Base-by-base conservation (phyloP, 768 basidiomycete species). In the Mrakia frigida region DNA sequence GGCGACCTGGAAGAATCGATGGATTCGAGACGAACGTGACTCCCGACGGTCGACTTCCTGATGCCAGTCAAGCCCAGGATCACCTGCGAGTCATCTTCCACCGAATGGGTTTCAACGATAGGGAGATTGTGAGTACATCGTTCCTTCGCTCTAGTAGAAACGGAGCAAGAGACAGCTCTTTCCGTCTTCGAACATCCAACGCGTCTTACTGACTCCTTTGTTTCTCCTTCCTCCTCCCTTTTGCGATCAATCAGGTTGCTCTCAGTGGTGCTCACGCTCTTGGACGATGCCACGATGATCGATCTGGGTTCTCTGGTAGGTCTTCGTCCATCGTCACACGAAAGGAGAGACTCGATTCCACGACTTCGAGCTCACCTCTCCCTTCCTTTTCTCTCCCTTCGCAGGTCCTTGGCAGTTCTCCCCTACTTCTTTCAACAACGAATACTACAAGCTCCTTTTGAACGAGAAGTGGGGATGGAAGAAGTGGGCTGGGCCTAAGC, bases 21-120 rank as follows among this genome's bases (percentile, higher is more conserved):
- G 96, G 95, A 63, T 85, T 90, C 78, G 89, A 87, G 61, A 83
- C 86, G 67, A 84, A 95, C 71, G 83, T 81, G 63, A 83, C 84
- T 37, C 84, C 84, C 25, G 83, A 84, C 78, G 84, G 84, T 28
- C 79, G 85, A 74, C 80, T 85, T 18, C 85, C 84, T 21, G 94
- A 98, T 81, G 95, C 90, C 21, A 80, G 89, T 46, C 90, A 93
- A 83, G 93, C 92, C 74, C 85, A 89, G 61, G 89, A 92, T 82
- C 96, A 98, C 83, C 85, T 98, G 78, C 88, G 96, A 78, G 86
- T 89, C 76, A 91, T 95, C 84, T 94, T 94, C 86, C 89, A 91
- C 85, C 91, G 93, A 81, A 94, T 94, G 93, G 93, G 91, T 73
- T 95, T 98, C 87, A 91, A 94, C 82, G 96, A 99, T 84, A 93